Conservation (phyloP, 306 rosid species). For the Nissolia schottii region DNA sequence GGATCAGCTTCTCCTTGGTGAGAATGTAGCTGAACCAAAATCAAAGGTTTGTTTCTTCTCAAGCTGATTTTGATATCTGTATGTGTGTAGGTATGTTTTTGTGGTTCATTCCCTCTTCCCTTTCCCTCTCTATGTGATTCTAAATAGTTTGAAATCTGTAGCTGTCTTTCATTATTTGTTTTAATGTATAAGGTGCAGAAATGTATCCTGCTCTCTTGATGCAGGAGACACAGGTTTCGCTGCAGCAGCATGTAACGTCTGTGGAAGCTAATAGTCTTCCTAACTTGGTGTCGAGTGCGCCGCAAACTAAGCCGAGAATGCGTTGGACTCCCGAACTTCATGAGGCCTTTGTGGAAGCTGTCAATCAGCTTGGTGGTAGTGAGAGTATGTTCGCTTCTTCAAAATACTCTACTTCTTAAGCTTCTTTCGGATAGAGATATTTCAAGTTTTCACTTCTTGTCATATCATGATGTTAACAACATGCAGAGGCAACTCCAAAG, state of each 20-base stretch:
- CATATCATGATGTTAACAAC: slow-evolving; percentile 4
- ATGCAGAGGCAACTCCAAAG: slow-evolving; percentile 76
- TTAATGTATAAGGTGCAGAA: slow-evolving; percentile 16
- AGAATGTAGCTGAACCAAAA: slow-evolving; percentile 33
- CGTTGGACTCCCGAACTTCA: slow-evolving; percentile 90
- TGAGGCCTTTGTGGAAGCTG: slow-evolving; percentile 74
- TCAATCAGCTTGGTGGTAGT: slow-evolving; percentile 64
- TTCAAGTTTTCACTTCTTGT: neutral
- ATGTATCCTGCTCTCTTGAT: slow-evolving; percentile 24
- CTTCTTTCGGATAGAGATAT: neutral
- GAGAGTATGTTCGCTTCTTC: slow-evolving; percentile 48
- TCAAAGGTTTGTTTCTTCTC: slow-evolving; percentile 39
- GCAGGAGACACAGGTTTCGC: slow-evolving; percentile 35
- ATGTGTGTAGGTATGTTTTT: neutral
- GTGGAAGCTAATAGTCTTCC: slow-evolving; percentile 30
- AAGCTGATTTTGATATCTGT: neutral
- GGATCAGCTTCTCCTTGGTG: slow-evolving; percentile 47
- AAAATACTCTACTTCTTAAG: neutral
- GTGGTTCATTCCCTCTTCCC: neutral
- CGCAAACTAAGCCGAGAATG: slow-evolving; percentile 61
- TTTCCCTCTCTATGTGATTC: neutral
- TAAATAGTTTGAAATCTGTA: neutral
- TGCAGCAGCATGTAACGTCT: slow-evolving; percentile 30
- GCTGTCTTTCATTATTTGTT: neutral
- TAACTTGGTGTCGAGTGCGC: slow-evolving; percentile 29